Evolutionary conservation across 139 green algal species (phyloP).

Genomic region (Chlorella sp.): DNA sequence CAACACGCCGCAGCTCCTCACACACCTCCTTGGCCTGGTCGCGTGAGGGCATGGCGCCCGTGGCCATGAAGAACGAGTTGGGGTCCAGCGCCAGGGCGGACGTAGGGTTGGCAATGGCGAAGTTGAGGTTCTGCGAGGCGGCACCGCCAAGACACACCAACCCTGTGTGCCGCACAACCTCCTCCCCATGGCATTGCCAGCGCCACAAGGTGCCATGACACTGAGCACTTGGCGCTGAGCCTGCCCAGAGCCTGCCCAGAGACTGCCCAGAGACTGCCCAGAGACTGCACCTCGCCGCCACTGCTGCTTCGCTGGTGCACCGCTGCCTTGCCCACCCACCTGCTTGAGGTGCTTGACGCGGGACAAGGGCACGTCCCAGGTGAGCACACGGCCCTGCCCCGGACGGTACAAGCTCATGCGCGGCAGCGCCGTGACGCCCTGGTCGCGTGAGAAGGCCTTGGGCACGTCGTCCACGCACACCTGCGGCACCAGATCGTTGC

Average conservation of each 20-base stretch:
- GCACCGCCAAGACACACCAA: not conserved
- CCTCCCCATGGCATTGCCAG: not conserved
- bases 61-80: constrained; percentile 33
- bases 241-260: not conserved
- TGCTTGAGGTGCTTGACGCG: constrained; percentile 15
- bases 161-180: not conserved
- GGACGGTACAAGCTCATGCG: constrained; percentile 27
- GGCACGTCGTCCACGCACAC: constrained; percentile 41
- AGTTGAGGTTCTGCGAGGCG: constrained; percentile 15
- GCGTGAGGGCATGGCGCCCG: not conserved
- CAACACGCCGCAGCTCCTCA: too few species aligned
- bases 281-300: not conserved
- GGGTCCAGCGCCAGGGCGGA: constrained; percentile 28
- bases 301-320: not conserved
- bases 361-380: constrained; percentile 35
- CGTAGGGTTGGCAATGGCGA: constrained; percentile 26
- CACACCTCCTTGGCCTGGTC: constrained; percentile 5
- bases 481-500: constrained; percentile 7
- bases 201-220: not conserved
- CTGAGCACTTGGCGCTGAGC: not conserved
- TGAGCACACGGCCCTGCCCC: constrained; percentile 16
- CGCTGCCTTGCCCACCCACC: not conserved
- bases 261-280: not conserved
- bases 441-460: constrained; percentile 25
- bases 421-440: constrained; percentile 36